A percentile compares a stretch with the other conserved stretches of the same genome.
Conservation (phyloP, 106 monocot species). For the Dioscorea alata region DNA sequence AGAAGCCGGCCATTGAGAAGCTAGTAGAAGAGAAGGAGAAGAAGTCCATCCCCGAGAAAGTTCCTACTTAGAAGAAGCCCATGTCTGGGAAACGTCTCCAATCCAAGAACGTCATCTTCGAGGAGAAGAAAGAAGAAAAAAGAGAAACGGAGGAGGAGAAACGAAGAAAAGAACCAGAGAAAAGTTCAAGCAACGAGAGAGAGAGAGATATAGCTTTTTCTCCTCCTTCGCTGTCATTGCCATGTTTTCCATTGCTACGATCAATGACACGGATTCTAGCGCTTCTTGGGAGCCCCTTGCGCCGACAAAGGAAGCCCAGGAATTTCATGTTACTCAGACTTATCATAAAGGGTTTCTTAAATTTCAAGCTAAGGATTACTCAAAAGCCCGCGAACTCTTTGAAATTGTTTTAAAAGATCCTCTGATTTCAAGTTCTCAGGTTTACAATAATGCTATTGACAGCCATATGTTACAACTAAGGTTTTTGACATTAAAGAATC, state of each 20-base stretch:
- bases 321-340: conserved; percentile 90
- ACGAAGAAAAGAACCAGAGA: no score
- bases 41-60: conserved; percentile 17
- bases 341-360: conserved; percentile 93
- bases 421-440: conserved; percentile 55
- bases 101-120: conserved; percentile 7
- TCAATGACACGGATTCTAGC: conserved; percentile 72
- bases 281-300: conserved; percentile 86
- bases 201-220: neutral
- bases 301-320: conserved; percentile 96
- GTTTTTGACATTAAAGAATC: conserved; percentile 89
- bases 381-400: conserved; percentile 72
- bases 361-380: conserved; percentile 72
- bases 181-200: neutral
- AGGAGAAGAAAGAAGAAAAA: conserved; percentile 10
- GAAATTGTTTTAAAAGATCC: conserved; percentile 87
- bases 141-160: neutral
- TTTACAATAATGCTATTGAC: conserved; percentile 40
- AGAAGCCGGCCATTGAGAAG: conserved; percentile 49
- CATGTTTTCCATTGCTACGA: conserved; percentile 83
- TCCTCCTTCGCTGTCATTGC: neutral
- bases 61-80: conserved; percentile 32
- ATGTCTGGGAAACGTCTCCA: conserved; percentile 28
- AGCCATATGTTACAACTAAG: conserved; percentile 80
- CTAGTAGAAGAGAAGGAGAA: conserved; percentile 8